Evolutionary conservation across 495 filamentous ascomycete species (phyloP).

Genomic region (Aspergillus heteromorphus): DNA sequence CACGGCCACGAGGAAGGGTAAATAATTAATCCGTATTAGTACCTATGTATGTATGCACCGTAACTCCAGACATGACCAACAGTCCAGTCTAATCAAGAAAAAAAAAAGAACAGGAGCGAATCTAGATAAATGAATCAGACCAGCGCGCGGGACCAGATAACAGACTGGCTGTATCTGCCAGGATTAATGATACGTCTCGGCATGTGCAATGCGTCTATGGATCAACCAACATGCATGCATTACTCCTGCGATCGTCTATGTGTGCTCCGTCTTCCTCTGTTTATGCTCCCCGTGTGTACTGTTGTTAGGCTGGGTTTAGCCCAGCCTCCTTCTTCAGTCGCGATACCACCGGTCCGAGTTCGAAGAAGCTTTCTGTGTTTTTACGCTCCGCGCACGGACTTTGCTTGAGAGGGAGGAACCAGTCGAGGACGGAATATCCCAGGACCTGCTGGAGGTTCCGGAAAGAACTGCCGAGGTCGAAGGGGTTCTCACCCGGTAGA

Average conservation of each 20-base stretch:
- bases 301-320: slow-evolving; percentile 11
- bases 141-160: too few relatives aligned
- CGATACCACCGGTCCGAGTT: slow-evolving; percentile 46
- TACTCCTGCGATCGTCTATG: neutral
- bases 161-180: too few relatives aligned
- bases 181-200: neutral
- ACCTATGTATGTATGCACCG: neutral
- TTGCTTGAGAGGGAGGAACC: slow-evolving; percentile 63
- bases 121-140: too few relatives aligned
- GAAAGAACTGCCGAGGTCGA: slow-evolving; percentile 56
- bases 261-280: neutral
- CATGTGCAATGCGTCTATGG: neutral
- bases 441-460: slow-evolving; percentile 72
- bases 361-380: slow-evolving; percentile 41
- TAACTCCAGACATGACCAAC: neutral
- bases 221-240: neutral
- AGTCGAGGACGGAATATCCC: slow-evolving; percentile 63
- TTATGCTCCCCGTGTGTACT: neutral
- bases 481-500: slow-evolving; percentile 71
- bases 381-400: slow-evolving; percentile 58
- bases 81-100: neutral
- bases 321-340: slow-evolving; percentile 46
- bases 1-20: too few relatives aligned
- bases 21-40: neutral
- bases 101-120: neutral